These are phyloP conservation scores for Marsdenia floribunda DNA, from an alignment of 257 asterid species.

Conservation along the genomic window DNA sequence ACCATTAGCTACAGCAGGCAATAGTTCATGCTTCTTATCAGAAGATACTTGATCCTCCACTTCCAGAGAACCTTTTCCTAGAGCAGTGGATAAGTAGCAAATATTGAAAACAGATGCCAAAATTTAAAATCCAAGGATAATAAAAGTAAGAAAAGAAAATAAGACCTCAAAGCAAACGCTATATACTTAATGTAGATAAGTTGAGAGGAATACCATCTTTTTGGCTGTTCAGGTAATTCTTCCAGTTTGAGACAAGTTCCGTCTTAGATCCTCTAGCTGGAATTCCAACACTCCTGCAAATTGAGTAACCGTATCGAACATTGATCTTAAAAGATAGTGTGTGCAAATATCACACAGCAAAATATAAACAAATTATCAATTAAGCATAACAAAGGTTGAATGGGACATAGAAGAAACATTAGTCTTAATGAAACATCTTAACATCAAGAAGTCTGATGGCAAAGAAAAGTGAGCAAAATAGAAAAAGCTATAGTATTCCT, in stretches of 20 bases:
- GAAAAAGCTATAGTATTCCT: background rate
- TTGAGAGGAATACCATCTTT: conserved; percentile 38
- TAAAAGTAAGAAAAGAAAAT: conserved; percentile 3
- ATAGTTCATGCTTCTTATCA: conserved; percentile 33
- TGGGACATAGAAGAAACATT: background rate
- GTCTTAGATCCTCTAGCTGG: conserved; percentile 52
- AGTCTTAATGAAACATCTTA: background rate
- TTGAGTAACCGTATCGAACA: conserved; percentile 1
- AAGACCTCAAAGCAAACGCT: background rate
- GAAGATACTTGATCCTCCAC: conserved; percentile 24
- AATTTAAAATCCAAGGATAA: background rate
- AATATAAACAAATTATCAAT: background rate
- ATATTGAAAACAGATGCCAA: conserved; percentile 7
- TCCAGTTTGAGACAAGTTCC: conserved; percentile 49
- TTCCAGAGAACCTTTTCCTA: conserved; percentile 31
- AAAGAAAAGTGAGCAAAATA: background rate
- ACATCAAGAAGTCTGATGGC: background rate
- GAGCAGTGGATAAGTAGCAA: conserved; percentile 16
- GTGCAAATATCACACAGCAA: conserved; percentile 2
- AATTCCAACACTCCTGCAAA: conserved; percentile 45
- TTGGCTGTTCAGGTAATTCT: conserved; percentile 35
- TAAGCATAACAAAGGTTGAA: background rate
- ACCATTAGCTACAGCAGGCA: conserved; percentile 23
- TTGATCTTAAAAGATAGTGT: conserved; percentile 3
- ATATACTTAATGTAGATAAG: background rate